Percentiles rank a stretch among this genome's conserved stretches.
phyloP scores from a whole-genome alignment of 176 grass and related monocot genomes.

The Oryza longistaminata region DNA sequence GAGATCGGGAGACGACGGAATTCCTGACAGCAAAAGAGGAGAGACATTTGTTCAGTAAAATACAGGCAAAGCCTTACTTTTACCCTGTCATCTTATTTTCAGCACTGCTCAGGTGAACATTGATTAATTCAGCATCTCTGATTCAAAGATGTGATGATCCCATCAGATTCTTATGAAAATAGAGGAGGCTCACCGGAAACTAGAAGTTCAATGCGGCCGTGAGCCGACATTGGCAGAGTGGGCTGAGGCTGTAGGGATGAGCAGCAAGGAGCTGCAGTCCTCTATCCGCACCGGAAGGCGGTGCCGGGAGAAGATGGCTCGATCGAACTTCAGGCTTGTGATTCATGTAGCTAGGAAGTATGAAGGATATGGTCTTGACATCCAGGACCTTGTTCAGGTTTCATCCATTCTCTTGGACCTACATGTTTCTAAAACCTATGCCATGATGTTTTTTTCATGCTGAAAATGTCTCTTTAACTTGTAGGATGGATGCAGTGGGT shows the following conservation, averaged over 20 bases:
- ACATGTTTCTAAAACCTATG: not conserved
- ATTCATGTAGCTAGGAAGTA: slow-evolving; percentile 81
- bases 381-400: slow-evolving; percentile 78
- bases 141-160: not conserved
- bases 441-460: slow-evolving; percentile 1
- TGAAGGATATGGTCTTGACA: slow-evolving; percentile 61
- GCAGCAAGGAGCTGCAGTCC: slow-evolving; percentile 54
- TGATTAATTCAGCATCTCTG: not conserved
- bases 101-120: not conserved
- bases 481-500: slow-evolving; percentile 78
- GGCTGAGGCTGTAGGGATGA: slow-evolving; percentile 72
- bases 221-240: slow-evolving; percentile 69
- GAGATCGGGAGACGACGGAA: slow-evolving; percentile 61
- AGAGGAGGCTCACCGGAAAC: slow-evolving; percentile 59
- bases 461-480: slow-evolving; percentile 24
- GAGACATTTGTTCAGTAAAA: slow-evolving; percentile 58
- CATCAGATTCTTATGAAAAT: slow-evolving; percentile 62
- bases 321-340: slow-evolving; percentile 74
- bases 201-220: slow-evolving; percentile 51
- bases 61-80: slow-evolving; percentile 53
- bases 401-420: not conserved
- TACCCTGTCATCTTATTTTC: not conserved
- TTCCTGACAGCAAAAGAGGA: slow-evolving; percentile 67
- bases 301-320: slow-evolving; percentile 74
- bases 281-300: slow-evolving; percentile 51